Conservation (phyloP, 1,284 basidiomycete genomes). For the Tilletiaria anomala region DNA sequence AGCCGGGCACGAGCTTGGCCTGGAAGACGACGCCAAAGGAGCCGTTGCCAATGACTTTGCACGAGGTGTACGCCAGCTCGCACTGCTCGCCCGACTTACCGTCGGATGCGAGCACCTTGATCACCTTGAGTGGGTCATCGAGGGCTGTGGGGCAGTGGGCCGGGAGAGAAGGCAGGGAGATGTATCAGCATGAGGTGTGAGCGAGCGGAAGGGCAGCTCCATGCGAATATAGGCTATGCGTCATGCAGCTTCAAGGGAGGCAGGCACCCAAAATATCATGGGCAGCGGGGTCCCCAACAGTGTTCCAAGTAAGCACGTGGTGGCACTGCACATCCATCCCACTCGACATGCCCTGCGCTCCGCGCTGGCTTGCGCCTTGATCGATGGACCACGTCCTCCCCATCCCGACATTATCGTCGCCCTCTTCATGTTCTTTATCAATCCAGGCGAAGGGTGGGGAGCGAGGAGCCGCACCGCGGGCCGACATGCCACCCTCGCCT, state of each 20-base stretch:
- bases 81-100: slow-evolving; percentile 79
- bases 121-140: slow-evolving; percentile 86
- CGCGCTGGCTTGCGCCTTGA: no score
- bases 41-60: slow-evolving; percentile 96
- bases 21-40: slow-evolving; percentile 96
- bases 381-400: no score
- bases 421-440: no score
- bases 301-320: no score
- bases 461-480: no score
- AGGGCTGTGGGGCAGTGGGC: slow-evolving; percentile 9
- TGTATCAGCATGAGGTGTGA: not conserved
- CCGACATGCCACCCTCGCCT: no score
- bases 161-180: not conserved
- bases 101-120: slow-evolving; percentile 85
- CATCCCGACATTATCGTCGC: no score
- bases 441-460: no score
- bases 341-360: no score
- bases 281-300: not conserved
- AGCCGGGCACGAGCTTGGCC: slow-evolving; percentile 48
- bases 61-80: slow-evolving; percentile 87
- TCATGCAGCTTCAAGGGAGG: no score
- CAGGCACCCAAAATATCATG: not conserved
- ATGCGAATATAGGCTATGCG: not conserved
- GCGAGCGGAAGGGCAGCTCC: not conserved
- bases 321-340: no score